These are phyloP conservation scores for Plasmodium reichenowi DNA, from an alignment of 169 alveolate genomes.

Conservation along the genomic window DNA sequence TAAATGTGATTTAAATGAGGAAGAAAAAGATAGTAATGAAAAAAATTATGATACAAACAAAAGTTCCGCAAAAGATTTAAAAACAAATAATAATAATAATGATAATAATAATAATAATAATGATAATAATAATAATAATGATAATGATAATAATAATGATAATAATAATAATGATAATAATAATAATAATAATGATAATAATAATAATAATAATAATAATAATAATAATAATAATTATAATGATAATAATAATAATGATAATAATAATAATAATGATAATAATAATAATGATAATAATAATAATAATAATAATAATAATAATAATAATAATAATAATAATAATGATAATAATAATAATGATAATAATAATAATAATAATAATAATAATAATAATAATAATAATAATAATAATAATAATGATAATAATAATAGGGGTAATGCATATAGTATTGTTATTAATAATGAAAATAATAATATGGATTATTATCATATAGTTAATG, in stretches of 20 bases:
- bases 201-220: background rate
- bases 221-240: conserved; percentile 8
- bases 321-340: background rate
- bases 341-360: background rate
- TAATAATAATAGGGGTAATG: background rate
- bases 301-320: background rate
- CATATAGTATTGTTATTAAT: conserved; percentile 8
- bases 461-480: conserved; percentile 13
- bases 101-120: background rate
- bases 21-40: background rate
- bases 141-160: background rate
- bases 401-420: conserved; percentile 4
- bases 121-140: background rate
- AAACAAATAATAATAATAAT: background rate
- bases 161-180: background rate
- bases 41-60: background rate
- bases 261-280: background rate
- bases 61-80: background rate
- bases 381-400: background rate
- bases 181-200: background rate
- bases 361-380: background rate
- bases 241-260: background rate
- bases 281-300: background rate
- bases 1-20: background rate
- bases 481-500: background rate